A percentile compares a stretch with the other conserved stretches of the same genome.
These are phyloP conservation scores for Amanita exitialis DNA, from an alignment of 768 basidiomycete genomes.

Conservation along the genomic window DNA sequence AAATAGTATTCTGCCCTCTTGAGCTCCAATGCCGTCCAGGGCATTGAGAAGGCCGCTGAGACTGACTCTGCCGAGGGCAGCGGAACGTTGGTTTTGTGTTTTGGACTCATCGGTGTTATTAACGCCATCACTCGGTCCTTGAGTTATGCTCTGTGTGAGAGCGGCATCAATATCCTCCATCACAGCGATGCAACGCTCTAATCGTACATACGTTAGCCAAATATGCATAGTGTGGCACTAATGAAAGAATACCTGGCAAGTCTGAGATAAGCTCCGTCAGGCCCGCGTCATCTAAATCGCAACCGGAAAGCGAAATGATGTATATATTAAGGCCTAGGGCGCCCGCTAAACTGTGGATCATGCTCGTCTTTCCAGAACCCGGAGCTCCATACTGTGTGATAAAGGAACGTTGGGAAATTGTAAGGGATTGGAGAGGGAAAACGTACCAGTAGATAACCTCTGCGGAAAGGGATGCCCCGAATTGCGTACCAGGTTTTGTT, in stretches of 20 bases:
- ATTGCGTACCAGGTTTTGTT: conserved; percentile 66
- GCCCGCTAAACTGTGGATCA: conserved; percentile 62
- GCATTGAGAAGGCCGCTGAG: conserved; percentile 71
- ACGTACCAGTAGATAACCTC: conserved; percentile 53
- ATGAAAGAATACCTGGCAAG: conserved; percentile 34
- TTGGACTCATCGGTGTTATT: conserved; percentile 5
- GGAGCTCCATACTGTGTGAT: conserved; percentile 47
- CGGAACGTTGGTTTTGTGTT: conserved; percentile 8
- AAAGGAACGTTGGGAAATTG: not conserved
- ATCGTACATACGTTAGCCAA: not conserved
- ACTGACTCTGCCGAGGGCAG: conserved; percentile 31
- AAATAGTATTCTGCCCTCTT: conserved; percentile 72
- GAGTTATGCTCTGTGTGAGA: conserved; percentile 38
- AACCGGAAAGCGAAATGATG: conserved; percentile 50
- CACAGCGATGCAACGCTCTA: conserved; percentile 56
- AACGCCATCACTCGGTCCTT: conserved; percentile 19
- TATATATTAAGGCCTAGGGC: conserved; percentile 60
- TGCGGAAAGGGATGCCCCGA: conserved; percentile 76
- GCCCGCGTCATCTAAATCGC: conserved; percentile 43
- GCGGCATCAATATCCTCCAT: conserved; percentile 85
- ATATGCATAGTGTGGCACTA: not conserved
- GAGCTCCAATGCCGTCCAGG: conserved; percentile 71
- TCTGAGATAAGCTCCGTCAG: conserved; percentile 41
- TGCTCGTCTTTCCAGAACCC: conserved; percentile 61
- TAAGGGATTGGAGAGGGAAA: not conserved